Evolutionary conservation across 2,329 filamentous ascomycete genomes (phyloP).

Genomic region (Grosmannia serpens): DNA sequence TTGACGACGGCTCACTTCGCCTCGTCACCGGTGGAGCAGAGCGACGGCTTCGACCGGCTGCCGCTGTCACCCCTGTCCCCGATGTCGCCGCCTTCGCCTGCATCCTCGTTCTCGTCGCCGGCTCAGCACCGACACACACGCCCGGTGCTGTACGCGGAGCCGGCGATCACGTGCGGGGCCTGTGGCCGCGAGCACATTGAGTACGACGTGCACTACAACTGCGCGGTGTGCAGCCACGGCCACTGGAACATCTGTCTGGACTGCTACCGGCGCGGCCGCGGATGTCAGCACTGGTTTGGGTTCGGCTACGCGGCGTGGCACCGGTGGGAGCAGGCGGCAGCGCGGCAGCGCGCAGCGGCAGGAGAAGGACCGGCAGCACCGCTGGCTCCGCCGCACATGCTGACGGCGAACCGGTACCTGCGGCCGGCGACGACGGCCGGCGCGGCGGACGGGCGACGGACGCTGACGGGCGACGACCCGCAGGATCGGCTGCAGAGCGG

Average conservation of each 20-base stretch:
- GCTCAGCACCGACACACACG: background rate
- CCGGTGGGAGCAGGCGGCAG: slow-evolving; percentile 46
- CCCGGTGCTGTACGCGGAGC: slow-evolving; percentile 29
- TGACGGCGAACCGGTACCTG: slow-evolving; percentile 45
- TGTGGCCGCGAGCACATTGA: slow-evolving; percentile 66
- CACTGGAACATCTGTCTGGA: slow-evolving; percentile 67
- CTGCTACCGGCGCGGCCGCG: slow-evolving; percentile 67
- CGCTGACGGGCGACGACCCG: slow-evolving; percentile 56
- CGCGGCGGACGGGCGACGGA: slow-evolving; percentile 39
- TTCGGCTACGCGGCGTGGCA: slow-evolving; percentile 64
- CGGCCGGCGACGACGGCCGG: slow-evolving; percentile 24
- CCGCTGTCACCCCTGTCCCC: background rate
- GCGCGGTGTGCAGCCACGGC: slow-evolving; percentile 55
- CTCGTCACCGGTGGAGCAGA: background rate
- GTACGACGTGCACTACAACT: slow-evolving; percentile 79
- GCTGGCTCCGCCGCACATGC: slow-evolving; percentile 42
- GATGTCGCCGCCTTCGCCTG: background rate
- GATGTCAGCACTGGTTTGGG: slow-evolving; percentile 80
- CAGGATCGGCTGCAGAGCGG: slow-evolving; percentile 59
- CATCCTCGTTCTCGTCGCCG: background rate
- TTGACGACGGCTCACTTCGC: background rate
- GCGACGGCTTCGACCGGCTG: background rate
- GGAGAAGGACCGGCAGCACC: slow-evolving; percentile 26
- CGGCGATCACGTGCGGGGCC: slow-evolving; percentile 59
- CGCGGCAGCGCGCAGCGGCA: slow-evolving; percentile 13